Percentiles rank a stretch among this genome's conserved stretches.
phyloP scores from a whole-genome alignment of 148 eudicot species.

The Limonium bicolor region DNA sequence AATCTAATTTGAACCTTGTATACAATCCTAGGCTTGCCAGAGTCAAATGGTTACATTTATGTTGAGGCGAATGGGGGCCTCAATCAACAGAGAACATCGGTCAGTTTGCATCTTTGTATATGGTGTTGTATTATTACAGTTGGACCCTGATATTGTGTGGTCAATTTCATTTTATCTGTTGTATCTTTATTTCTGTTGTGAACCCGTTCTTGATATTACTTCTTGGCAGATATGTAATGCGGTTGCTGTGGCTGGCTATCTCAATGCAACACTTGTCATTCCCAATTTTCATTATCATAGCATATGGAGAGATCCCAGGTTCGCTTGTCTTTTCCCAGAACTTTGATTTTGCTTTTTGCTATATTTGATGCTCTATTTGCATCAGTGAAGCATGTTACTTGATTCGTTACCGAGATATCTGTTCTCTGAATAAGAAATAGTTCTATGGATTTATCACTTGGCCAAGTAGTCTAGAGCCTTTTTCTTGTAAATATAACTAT shows the following conservation, averaged over 20 bases:
- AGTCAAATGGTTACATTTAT: conserved; percentile 78
- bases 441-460: no score
- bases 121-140: no score
- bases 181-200: no score
- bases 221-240: conserved; percentile 85
- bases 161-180: background rate
- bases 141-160: no score
- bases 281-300: conserved; percentile 96
- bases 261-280: conserved; percentile 91
- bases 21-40: conserved; percentile 39
- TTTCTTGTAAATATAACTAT: no score
- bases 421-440: no score
- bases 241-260: conserved; percentile 99
- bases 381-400: no score
- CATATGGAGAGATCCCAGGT: conserved; percentile 99
- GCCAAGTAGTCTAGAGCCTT: no score
- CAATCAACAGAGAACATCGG: conserved; percentile 97
- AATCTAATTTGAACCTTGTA: conserved; percentile 7
- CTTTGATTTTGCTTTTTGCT: no score
- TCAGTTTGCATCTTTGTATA: conserved; percentile 10
- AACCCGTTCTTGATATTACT: conserved; percentile 1
- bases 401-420: no score
- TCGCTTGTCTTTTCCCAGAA: conserved; percentile 1
- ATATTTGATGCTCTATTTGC: no score
- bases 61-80: conserved; percentile 99